phyloP scores from a whole-genome alignment of 2,329 filamentous ascomycete species.

The Xylariaceae sp. region DNA sequence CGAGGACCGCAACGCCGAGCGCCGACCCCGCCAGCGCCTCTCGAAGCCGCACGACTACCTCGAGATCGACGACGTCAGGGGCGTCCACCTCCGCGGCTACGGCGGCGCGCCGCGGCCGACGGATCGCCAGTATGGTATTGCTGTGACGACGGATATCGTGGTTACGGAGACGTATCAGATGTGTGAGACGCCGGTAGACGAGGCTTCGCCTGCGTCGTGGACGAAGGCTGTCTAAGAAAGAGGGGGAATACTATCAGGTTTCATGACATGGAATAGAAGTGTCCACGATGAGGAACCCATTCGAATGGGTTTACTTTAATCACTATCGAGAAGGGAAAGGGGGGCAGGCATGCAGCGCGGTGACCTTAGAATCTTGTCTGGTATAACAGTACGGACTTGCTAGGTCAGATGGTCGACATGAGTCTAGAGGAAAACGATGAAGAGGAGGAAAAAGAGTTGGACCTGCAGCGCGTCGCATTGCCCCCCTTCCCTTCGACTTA shows the following conservation, averaged over 20 bases:
- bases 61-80: constrained; percentile 2
- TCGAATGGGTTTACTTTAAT: not conserved
- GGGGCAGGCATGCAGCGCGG: not conserved
- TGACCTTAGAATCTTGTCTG: not conserved
- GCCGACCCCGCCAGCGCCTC: not conserved
- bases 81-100: not conserved
- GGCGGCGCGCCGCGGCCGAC: constrained; percentile 8
- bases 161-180: constrained; percentile 1
- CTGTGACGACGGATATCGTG: constrained; percentile 10
- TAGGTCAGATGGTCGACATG: not conserved
- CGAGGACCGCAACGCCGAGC: not conserved
- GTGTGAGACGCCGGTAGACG: not conserved
- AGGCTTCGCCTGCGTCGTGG: not conserved
- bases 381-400: not conserved
- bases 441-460: not conserved
- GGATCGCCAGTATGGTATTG: constrained; percentile 13
- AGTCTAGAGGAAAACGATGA: not conserved
- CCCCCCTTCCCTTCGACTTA: not conserved
- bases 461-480: not conserved
- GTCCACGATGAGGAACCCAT: not conserved
- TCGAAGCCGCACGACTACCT: constrained; percentile 2
- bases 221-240: not conserved
- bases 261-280: not conserved
- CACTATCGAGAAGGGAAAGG: not conserved
- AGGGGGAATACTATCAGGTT: not conserved